A percentile compares a stretch with the other conserved stretches of the same genome.
These are phyloP conservation scores for Cyamopsis tetragonoloba DNA, from an alignment of 306 rosid species.

Conservation along the genomic window DNA sequence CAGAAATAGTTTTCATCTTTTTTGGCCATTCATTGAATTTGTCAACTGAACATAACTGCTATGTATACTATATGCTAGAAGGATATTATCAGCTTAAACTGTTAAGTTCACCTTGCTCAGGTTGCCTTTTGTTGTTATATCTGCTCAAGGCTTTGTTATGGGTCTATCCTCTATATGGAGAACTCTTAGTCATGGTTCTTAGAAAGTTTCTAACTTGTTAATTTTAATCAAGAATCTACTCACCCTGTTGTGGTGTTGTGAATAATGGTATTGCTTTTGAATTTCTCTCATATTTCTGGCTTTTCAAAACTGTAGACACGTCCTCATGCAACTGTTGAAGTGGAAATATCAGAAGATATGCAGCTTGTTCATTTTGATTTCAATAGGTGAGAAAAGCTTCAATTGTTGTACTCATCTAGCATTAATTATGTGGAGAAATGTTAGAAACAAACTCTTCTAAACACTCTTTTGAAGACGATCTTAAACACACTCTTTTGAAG, in stretches of 20 bases:
- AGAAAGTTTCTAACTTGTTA: not conserved
- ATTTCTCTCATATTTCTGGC: conserved; percentile 14
- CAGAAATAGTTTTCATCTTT: not conserved
- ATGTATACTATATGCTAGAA: not conserved
- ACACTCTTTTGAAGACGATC: too few species aligned
- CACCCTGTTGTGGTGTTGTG: not conserved
- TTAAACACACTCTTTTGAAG: too few species aligned
- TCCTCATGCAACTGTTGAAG: conserved; percentile 98
- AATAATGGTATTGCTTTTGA: conserved; percentile 1
- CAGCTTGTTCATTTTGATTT: conserved; percentile 98
- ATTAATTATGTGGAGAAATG: too few species aligned
- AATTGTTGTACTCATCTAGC: not conserved
- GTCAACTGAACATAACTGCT: not conserved
- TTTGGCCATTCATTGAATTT: not conserved
- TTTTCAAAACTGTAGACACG: conserved; percentile 60
- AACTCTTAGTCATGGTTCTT: not conserved
- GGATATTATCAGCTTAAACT: not conserved
- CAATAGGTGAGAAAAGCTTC: conserved; percentile 61
- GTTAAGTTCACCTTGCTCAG: not conserved
- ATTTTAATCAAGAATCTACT: conserved; percentile 1
- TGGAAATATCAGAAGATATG: conserved; percentile 99
- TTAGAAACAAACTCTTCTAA: too few species aligned
- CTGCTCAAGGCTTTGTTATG: not conserved
- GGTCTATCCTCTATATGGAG: not conserved
- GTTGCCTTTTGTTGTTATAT: conserved; percentile 2